phyloP scores from a whole-genome alignment of 2,329 filamentous ascomycete species.

The Cryphonectria carpinicola region DNA sequence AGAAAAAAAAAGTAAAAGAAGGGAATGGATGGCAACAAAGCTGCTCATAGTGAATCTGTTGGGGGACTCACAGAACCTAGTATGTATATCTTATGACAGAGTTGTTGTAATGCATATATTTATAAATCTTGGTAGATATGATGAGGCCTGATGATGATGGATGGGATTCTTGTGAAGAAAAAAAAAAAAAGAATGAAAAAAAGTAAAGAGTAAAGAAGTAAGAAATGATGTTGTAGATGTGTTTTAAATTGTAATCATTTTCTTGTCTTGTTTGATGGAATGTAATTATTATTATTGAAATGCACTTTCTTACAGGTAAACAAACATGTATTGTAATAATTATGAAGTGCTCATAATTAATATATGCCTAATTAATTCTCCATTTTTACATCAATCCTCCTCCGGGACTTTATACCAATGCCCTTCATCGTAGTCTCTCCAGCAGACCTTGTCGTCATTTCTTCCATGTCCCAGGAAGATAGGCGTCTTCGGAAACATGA shows the following conservation, averaged over 20 bases:
- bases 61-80: slow-evolving; percentile 6
- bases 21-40: background rate
- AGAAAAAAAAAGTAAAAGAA: background rate
- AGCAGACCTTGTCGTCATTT: background rate
- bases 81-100: background rate
- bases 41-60: background rate
- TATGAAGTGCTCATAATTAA: too few relatives aligned
- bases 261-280: too few relatives aligned
- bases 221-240: too few relatives aligned
- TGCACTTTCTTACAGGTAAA: background rate
- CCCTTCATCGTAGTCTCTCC: slow-evolving; percentile 15
- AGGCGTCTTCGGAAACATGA: too few relatives aligned
- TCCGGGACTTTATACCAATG: slow-evolving; percentile 20
- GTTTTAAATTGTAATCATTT: too few relatives aligned
- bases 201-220: too few relatives aligned
- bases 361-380: background rate
- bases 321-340: background rate
- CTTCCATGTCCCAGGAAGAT: too few relatives aligned
- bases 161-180: background rate
- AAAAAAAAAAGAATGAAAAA: too few relatives aligned
- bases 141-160: background rate
- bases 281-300: too few relatives aligned
- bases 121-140: background rate
- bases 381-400: slow-evolving; percentile 12
- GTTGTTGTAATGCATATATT: background rate